These are phyloP conservation scores for Sporothrix variecibatus DNA, from an alignment of 2,329 filamentous ascomycete genomes.

Conservation along the genomic window DNA sequence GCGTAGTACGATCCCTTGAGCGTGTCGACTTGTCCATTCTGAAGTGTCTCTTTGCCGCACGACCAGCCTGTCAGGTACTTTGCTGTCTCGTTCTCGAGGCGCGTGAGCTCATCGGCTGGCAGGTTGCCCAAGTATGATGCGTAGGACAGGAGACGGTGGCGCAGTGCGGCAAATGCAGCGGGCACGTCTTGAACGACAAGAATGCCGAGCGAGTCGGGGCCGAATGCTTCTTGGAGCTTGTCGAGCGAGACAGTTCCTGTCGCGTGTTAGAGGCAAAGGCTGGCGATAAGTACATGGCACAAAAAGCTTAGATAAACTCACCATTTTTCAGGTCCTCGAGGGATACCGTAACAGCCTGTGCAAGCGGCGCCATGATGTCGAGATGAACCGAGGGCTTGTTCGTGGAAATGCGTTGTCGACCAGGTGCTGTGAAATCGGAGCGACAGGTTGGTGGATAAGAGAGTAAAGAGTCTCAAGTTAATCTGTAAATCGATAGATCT, in stretches of 20 bases:
- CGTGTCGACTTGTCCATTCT: constrained; percentile 75
- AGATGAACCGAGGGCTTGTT: background rate
- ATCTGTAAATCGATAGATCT: background rate
- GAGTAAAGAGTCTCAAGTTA: background rate
- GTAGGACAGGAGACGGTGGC: constrained; percentile 76
- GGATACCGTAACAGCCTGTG: constrained; percentile 32
- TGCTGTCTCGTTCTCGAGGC: constrained; percentile 60
- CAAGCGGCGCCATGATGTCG: constrained; percentile 27
- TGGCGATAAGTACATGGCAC: background rate
- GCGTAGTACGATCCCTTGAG: constrained; percentile 84
- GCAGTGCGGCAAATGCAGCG: constrained; percentile 67
- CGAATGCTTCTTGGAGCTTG: constrained; percentile 77
- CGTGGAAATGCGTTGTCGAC: background rate
- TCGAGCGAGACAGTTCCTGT: constrained; percentile 67
- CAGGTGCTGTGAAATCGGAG: background rate
- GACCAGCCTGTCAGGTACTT: constrained; percentile 77
- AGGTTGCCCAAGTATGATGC: constrained; percentile 87
- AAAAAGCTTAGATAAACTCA: background rate
- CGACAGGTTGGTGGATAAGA: background rate
- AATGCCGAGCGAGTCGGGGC: constrained; percentile 86
- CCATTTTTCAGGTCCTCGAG: constrained; percentile 31
- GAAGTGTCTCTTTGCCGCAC: constrained; percentile 77
- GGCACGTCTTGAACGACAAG: constrained; percentile 90
- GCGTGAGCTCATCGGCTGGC: constrained; percentile 65
- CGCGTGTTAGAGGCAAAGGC: background rate